Evolutionary conservation across 2,329 filamentous ascomycete genomes (phyloP), one percentile per base, ranked within the genome.

Genomic region (Chrysosporium queenslandicum): DNA sequence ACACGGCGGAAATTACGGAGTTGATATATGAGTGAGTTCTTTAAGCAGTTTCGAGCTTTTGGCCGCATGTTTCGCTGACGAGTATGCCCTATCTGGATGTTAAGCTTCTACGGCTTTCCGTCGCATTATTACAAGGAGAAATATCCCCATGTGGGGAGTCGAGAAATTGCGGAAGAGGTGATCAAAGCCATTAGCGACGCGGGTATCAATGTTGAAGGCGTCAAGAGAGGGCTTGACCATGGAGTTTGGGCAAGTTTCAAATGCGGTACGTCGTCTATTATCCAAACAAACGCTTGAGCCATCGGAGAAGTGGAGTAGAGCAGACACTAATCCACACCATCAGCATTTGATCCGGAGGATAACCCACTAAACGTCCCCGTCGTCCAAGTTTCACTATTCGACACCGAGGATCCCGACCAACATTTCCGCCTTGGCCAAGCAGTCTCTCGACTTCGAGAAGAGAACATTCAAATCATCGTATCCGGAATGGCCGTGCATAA

Each of bases 401-500:
- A 77, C 53, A 77, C 71, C 45, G 81, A 85, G 58, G 78, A 85
- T 54, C 78, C 82, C 0, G 73, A 77, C 54, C 74, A 78, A 61
- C 85, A 89, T 63, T 85, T 83, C 66, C 73, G 72, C 2, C 76
- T 89, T 1, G 86, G 86, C 1, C 74, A 78, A 53, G 84, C 85
- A 1, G 72, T 89, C 1, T 69, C 79, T 7, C 67, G 74, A n/a
- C 74, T 89, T 1, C 77, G 86, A 14, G 80, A 85, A 14, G 77
- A 86, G 50, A 79, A 79, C 16, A 74, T 87, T 48, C 73, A 84
- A 46, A 81, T 89, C 54, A 78, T 89, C 42, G 79, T 78, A 21
- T 83, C 83, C 0, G 85, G 85, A 9, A 87, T 88, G 83, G 82
- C 83, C 0, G 85, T 86, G 20, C 83, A 86, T 60, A 86, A 86